Evolutionary conservation across 2,329 filamentous ascomycete genomes (phyloP), one percentile per base, ranked within the genome.

Genomic region (Geoglossum cookeanum): DNA sequence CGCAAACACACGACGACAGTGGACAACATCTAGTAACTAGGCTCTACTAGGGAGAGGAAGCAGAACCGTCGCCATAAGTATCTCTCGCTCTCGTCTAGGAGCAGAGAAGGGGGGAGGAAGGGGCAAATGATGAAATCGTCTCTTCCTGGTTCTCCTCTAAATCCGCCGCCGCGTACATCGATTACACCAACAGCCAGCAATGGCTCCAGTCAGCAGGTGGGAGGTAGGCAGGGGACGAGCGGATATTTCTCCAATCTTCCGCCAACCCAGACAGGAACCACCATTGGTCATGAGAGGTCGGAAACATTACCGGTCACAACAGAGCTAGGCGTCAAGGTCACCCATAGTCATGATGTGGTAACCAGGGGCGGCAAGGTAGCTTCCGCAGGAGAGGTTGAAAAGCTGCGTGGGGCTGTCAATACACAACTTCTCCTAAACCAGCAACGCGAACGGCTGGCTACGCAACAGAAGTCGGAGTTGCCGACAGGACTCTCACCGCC

Each of bases 71-170:
- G 32, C 33, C 32, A 11, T 35, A 22, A 53, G 49, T 27, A 33
- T 35, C 17, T 53, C 49, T 22, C 22, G 47, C 48, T 52, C 48
- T 52, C 27, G 27, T 29, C 29, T 29, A 52, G 49, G 30, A 53
- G 49, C 15, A 53, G 49, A 53, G 30, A 53, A 37, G 49, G 49
- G 49, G 11, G 49, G 49, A 53, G 49, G 49, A 53, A 53, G 49
- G 49, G 49, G 49, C 49, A 53, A 53, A 33, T 22, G n/a, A 53
- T 53, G 49, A 53, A 53, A 53, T 53, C 49, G 30, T 53, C 49
- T 37, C 33, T 53, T 4, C 49, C 49, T 11, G 22, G 30, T 35
- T 53, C 49, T 35, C 49, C 49, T 53, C 30, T 53, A 9, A 32
- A 53, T 22, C 49, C 30, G 30, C 49, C 49, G 32, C 49, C 49